A percentile compares a stretch with the other conserved stretches of the same genome.
phyloP scores from a whole-genome alignment of 2,329 filamentous ascomycete genomes.

The Periconia macrospinosa region DNA sequence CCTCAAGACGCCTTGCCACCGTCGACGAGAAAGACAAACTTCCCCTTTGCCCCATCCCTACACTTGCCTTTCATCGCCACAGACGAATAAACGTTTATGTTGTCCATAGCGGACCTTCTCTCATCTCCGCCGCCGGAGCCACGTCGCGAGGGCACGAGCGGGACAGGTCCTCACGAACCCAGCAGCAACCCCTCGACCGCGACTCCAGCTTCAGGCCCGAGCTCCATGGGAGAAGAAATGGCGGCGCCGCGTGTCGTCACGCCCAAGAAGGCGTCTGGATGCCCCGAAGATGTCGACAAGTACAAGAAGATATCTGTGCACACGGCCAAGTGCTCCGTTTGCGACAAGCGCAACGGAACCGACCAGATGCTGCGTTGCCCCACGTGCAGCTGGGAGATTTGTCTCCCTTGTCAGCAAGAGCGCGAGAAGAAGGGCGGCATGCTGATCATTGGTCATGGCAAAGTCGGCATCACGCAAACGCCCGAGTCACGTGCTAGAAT shows the following conservation, averaged over 20 bases:
- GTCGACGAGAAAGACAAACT: too few species aligned
- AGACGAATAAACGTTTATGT: too few species aligned
- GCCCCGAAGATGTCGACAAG: not conserved
- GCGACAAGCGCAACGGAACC: conserved; percentile 35
- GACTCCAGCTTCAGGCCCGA: not conserved
- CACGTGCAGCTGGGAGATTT: conserved; percentile 39
- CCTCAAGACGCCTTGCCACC: too few species aligned
- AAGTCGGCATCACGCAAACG: conserved; percentile 9
- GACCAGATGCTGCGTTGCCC: conserved; percentile 34
- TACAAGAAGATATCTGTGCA: conserved; percentile 29
- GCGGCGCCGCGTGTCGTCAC: too few species aligned
- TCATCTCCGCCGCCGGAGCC: too few species aligned
- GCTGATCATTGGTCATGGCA: conserved; percentile 24
- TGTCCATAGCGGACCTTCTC: too few species aligned
- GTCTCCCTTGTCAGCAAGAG: conserved; percentile 26
- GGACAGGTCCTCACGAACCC: too few species aligned
- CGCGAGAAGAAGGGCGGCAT: conserved; percentile 7
- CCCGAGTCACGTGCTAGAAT: not conserved
- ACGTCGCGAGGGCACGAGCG: too few species aligned
- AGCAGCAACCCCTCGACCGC: too few species aligned
- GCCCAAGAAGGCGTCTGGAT: not conserved
- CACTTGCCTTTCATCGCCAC: too few species aligned
- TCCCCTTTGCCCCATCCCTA: too few species aligned
- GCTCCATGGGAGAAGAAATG: too few species aligned
- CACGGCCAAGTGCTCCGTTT: conserved; percentile 42